Conservation (phyloP, 129 eudicot genomes). For the Logfia minima region DNA sequence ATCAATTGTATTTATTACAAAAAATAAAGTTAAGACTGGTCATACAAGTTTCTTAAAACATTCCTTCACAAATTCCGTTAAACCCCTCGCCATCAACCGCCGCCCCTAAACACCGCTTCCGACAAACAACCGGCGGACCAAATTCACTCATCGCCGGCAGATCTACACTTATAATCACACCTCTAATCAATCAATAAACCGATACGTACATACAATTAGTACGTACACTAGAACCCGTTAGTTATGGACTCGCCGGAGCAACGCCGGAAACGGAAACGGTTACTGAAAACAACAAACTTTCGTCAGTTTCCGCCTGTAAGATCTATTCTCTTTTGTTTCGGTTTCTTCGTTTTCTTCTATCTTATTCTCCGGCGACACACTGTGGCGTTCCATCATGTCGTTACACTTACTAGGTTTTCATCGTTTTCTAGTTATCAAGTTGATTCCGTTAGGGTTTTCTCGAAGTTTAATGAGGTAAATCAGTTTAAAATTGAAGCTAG, state of each 20-base stretch:
- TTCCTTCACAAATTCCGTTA: conserved; percentile 19
- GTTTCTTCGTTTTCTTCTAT: conserved; percentile 43
- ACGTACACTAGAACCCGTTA: not conserved
- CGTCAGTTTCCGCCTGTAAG: conserved; percentile 47
- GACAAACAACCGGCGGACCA: conserved; percentile 31
- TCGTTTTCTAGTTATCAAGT: conserved; percentile 39
- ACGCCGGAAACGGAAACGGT: conserved; percentile 36
- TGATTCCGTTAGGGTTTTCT: conserved; percentile 12
- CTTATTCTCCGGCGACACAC: conserved; percentile 38
- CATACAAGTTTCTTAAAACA: conserved; percentile 32
- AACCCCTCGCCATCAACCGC: conserved; percentile 25
- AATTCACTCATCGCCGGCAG: conserved; percentile 10
- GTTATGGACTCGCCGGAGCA: conserved; percentile 43
- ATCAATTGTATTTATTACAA: conserved; percentile 18
- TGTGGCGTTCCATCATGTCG: conserved; percentile 41
- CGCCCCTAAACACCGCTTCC: conserved; percentile 27
- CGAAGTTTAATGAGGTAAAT: not conserved
- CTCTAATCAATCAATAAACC: not conserved
- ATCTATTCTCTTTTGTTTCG: conserved; percentile 45
- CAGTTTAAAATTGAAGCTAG: conserved; percentile 47
- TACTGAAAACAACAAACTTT: conserved; percentile 21
- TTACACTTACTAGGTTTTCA: conserved; percentile 47
- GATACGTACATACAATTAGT: not conserved
- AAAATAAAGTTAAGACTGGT: conserved; percentile 17
- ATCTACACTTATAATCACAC: not conserved